A percentile compares a stretch with the other conserved stretches of the same genome.
phyloP scores from a whole-genome alignment of 305 asterid species.

The Caryopteris hybrid region DNA sequence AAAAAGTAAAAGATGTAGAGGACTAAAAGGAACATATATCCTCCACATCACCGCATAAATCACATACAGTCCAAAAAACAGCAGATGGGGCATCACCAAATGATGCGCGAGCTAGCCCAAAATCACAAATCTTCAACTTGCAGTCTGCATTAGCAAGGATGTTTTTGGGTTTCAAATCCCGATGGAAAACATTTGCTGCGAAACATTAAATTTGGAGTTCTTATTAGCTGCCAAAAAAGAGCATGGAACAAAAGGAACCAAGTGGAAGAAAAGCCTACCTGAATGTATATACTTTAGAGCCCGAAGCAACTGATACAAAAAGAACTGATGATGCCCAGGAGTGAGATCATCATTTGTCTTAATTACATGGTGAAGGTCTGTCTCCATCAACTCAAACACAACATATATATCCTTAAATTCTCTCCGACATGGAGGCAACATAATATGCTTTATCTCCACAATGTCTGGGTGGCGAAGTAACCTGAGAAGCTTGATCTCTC shows the following conservation, averaged over 20 bases:
- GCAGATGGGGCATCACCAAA: conserved; percentile 91
- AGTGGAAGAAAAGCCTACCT: conserved; percentile 35
- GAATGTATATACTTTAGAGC: conserved; percentile 88
- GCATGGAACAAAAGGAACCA: neutral
- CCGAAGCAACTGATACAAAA: conserved; percentile 95
- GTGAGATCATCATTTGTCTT: conserved; percentile 84
- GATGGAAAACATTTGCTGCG: conserved; percentile 88
- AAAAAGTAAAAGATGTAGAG: neutral
- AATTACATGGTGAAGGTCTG: conserved; percentile 93
- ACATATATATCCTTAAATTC: conserved; percentile 93
- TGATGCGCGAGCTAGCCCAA: conserved; percentile 93
- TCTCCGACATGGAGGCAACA: conserved; percentile 87
- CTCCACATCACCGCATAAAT: conserved; percentile 8
- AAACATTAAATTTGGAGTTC: conserved; percentile 10
- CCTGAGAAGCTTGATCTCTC: conserved; percentile 93
- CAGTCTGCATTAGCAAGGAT: conserved; percentile 97
- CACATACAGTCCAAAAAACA: conserved; percentile 93
- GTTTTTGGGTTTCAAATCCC: conserved; percentile 91
- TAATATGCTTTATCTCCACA: conserved; percentile 84
- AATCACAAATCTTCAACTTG: conserved; percentile 92
- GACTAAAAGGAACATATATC: conserved; percentile 13
- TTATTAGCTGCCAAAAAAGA: neutral
- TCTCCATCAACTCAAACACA: conserved; percentile 96
- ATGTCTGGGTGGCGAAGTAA: conserved; percentile 83
- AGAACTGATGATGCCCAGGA: conserved; percentile 90